Evolutionary conservation across 2,329 filamentous ascomycete species (phyloP).

Genomic region (Thyridium curvatum): DNA sequence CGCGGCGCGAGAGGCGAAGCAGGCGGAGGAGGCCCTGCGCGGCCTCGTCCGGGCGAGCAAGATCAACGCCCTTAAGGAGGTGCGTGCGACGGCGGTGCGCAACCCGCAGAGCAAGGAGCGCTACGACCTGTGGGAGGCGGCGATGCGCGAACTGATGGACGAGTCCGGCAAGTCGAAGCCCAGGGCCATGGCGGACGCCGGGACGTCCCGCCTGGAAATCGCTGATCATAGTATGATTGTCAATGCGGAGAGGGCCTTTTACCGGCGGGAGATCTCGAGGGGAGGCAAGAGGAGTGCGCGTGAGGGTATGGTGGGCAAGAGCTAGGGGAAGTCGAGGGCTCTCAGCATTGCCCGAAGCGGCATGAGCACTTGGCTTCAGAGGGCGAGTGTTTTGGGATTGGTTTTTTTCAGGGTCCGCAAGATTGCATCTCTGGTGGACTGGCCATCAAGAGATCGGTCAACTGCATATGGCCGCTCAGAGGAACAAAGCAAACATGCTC

Average conservation of each 20-base stretch:
- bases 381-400: too few species aligned
- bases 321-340: constrained; percentile 6
- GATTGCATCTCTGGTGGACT: too few species aligned
- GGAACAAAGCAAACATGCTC: too few species aligned
- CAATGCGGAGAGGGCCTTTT: constrained; percentile 46
- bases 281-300: constrained; percentile 31
- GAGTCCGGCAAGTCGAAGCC: constrained; percentile 13
- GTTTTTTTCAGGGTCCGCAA: too few species aligned
- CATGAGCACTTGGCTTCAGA: too few species aligned
- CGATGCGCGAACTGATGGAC: constrained; percentile 51
- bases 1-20: constrained; percentile 52
- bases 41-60: constrained; percentile 56
- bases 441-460: too few species aligned
- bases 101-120: constrained; percentile 46
- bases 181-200: constrained; percentile 5
- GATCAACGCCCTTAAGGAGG: constrained; percentile 58
- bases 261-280: constrained; percentile 46
- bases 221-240: constrained; percentile 61
- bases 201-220: constrained; percentile 32
- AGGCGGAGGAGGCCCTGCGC: constrained; percentile 56
- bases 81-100: constrained; percentile 48
- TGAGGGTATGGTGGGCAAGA: constrained; percentile 15
- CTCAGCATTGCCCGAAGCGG: too few species aligned
- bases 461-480: too few species aligned
- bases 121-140: constrained; percentile 54